Percentiles rank a stretch among this genome's conserved stretches.
Evolutionary conservation across 2,329 filamentous ascomycete genomes (phyloP).

Genomic region (Plenodomus biglobosus): DNA sequence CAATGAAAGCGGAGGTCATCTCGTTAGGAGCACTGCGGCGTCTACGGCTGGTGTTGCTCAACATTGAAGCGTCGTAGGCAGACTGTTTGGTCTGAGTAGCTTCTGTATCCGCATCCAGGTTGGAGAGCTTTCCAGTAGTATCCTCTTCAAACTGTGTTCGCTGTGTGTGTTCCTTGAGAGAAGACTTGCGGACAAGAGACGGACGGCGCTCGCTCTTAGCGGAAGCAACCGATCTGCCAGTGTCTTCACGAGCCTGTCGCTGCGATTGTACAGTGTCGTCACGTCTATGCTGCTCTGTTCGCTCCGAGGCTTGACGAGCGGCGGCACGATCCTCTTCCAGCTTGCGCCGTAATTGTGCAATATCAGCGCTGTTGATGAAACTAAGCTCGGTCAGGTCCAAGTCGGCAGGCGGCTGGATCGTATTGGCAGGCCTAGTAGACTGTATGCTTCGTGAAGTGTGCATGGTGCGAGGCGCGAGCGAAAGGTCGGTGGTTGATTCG

Average conservation of each 20-base stretch:
- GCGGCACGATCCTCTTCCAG: constrained; percentile 58
- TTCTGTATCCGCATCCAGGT: constrained; percentile 28
- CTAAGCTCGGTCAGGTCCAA: constrained; percentile 56
- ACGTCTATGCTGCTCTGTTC: constrained; percentile 36
- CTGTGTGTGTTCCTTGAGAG: constrained; percentile 54
- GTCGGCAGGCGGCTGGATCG: constrained; percentile 33
- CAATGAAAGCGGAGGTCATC: constrained; percentile 65
- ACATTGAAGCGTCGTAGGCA: constrained; percentile 44
- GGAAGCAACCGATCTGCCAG: constrained; percentile 41
- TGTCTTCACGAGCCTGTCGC: constrained; percentile 46
- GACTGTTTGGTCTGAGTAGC: constrained; percentile 36
- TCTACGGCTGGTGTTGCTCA: constrained; percentile 54
- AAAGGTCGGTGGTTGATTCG: constrained; percentile 46
- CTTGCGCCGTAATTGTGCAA: constrained; percentile 56
- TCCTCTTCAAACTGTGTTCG: constrained; percentile 40
- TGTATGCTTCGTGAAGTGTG: constrained; percentile 29
- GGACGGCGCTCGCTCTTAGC: constrained; percentile 45
- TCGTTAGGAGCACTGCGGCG: constrained; percentile 54
- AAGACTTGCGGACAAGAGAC: constrained; percentile 56
- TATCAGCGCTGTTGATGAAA: constrained; percentile 55
- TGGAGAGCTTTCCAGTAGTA: constrained; percentile 38
- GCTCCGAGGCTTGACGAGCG: constrained; percentile 47
- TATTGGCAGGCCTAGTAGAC: constrained; percentile 16
- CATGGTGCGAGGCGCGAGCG: constrained; percentile 35
- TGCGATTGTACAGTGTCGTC: constrained; percentile 45